phyloP scores from a whole-genome alignment of 805 yeast species.

The Candida incommunis region DNA sequence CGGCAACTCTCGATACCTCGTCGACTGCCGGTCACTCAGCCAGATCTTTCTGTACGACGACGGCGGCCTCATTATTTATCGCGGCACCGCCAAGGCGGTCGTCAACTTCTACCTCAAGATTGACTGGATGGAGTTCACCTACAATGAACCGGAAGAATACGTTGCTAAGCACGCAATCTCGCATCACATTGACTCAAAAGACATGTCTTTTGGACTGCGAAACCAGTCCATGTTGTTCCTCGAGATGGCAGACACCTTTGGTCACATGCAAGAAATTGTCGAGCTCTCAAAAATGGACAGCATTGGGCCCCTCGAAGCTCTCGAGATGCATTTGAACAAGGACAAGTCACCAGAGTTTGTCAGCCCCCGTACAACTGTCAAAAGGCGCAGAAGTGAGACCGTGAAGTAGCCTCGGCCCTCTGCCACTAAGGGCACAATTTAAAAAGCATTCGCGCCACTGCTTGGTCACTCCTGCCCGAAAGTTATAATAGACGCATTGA shows the following conservation, averaged over 20 bases:
- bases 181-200: conserved; percentile 4
- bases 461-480: too few relatives aligned
- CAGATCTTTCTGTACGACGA: conserved; percentile 44
- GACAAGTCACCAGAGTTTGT: background rate
- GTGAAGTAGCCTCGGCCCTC: background rate
- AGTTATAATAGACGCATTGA: too few relatives aligned
- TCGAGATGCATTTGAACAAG: background rate
- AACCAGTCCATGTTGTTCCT: conserved; percentile 53
- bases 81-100: conserved; percentile 46
- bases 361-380: background rate
- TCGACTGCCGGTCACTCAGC: conserved; percentile 38
- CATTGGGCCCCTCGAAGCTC: background rate
- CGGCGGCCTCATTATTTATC: conserved; percentile 52
- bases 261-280: conserved; percentile 54
- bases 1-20: conserved; percentile 24
- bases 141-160: conserved; percentile 32
- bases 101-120: conserved; percentile 50
- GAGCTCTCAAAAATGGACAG: conserved; percentile 26
- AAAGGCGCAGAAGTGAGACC: background rate
- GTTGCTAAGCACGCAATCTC: conserved; percentile 8
- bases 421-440: too few relatives aligned
- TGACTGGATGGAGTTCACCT: conserved; percentile 56
- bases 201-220: conserved; percentile 34
- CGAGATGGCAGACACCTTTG: conserved; percentile 70
- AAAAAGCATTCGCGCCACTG: too few relatives aligned